Evolutionary conservation across 2,329 filamentous ascomycete genomes (phyloP), one percentile per base, ranked within the genome.

Genomic region (Beauveria medogensis): DNA sequence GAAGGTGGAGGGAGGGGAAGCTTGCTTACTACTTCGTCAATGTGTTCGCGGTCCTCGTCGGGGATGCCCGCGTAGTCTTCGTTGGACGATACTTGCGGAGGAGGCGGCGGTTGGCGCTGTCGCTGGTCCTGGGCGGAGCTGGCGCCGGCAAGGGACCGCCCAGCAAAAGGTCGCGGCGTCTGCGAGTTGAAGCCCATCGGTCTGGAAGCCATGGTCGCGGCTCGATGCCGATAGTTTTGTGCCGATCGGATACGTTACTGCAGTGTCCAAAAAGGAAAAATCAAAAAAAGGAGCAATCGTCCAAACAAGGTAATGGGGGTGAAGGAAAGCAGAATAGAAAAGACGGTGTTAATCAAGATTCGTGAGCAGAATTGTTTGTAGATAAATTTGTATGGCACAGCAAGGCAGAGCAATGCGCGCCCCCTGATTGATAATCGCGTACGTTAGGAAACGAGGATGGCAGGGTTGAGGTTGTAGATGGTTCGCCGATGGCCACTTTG

Each of bases 31-130:
- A 93, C 92, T 80, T 97, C 92, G 72, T 91, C 91, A 65, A 97
- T 93, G 74, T 97, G 92, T 70, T 95, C 91, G 66, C 89, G 83
- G 73, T 97, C 92, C 75, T 97, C 92, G 70, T 97, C 92, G 22
- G 86, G 88, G 66, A 97, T 75, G 51, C 65, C 69, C 64, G 67
- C 71, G 63, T 75, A 76, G 37, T 76, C 74, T 52, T 76, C 73
- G 62, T 74, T 74, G 24, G 69, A 65, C 12, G 71, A 71, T 5
- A 74, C 71, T 52, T 73, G 73, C 14, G 70, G 71, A 18, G 71
- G 67, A 10, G 71, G 71, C 58, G 68, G 68, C 30, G 65, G 66
- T 48, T 65, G 63, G 9, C 58, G 60, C 26, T 69, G 68, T 60
- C 72, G 71, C 28, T 69, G 67, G 44, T 71, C 70, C 48, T 72